Percentiles rank a stretch among this genome's conserved stretches.
phyloP scores from a whole-genome alignment of 768 basidiomycete species.

The Russula sp. region DNA sequence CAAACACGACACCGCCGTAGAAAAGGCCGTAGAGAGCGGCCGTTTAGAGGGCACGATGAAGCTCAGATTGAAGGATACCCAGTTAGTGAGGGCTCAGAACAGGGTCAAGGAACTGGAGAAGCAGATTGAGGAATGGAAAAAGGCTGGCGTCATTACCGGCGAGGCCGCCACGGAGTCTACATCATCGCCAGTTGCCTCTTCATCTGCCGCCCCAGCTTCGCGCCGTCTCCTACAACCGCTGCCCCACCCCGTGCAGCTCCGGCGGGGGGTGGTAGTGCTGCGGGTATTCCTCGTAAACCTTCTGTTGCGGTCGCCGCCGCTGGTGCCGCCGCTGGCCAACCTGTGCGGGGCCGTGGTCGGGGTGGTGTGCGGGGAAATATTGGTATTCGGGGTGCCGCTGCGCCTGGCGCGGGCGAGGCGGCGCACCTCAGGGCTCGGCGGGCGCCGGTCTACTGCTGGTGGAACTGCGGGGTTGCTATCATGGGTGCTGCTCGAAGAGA shows the following conservation, averaged over 20 bases:
- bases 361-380: conserved; percentile 17
- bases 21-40: conserved; percentile 65
- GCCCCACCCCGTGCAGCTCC: conserved; percentile 24
- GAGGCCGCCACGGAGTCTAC: not conserved
- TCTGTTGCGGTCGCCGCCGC: not conserved
- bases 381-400: conserved; percentile 27
- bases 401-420: conserved; percentile 18
- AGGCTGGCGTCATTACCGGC: conserved; percentile 44
- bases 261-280: not conserved
- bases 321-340: not conserved
- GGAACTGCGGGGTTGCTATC: conserved; percentile 22
- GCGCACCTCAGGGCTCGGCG: conserved; percentile 6
- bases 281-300: conserved; percentile 6
- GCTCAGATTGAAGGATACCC: conserved; percentile 66
- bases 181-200: conserved; percentile 13
- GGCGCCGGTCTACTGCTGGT: not conserved
- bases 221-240: conserved; percentile 33
- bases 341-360: conserved; percentile 28
- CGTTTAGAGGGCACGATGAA: conserved; percentile 61
- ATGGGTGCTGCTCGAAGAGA: conserved; percentile 30
- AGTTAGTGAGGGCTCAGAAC: conserved; percentile 57
- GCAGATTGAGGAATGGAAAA: conserved; percentile 56
- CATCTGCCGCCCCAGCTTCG: conserved; percentile 31
- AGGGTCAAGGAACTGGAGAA: conserved; percentile 68
- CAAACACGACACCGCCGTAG: conserved; percentile 54